Percentiles rank a stretch among this genome's conserved stretches.
phyloP scores from a whole-genome alignment of 768 basidiomycete genomes.

The Cantharellus cinnabarinus region DNA sequence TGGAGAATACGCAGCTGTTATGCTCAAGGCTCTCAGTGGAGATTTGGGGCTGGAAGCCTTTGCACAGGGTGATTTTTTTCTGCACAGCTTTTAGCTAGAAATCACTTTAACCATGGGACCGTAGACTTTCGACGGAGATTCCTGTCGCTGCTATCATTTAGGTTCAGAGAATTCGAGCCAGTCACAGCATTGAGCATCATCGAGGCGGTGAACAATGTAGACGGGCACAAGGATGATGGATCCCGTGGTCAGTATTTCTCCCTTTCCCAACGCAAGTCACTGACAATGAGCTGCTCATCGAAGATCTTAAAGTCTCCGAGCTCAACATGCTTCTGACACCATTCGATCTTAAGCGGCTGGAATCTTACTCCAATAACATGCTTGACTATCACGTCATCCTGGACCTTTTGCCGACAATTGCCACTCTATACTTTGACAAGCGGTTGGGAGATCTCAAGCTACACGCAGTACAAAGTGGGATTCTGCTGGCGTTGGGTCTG shows the following conservation, averaged over 20 bases:
- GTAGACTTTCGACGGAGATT: slow-evolving; percentile 86
- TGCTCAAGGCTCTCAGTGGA: slow-evolving; percentile 64
- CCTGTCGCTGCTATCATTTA: slow-evolving; percentile 74
- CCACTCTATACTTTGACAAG: slow-evolving; percentile 67
- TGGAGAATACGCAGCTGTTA: slow-evolving; percentile 90
- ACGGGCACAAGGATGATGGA: slow-evolving; percentile 11
- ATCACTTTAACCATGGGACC: not conserved
- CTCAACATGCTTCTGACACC: slow-evolving; percentile 53
- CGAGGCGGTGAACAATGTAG: slow-evolving; percentile 50
- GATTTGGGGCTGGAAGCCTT: slow-evolving; percentile 78
- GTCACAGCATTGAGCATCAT: slow-evolving; percentile 73
- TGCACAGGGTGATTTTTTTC: slow-evolving; percentile 37
- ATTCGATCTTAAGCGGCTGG: slow-evolving; percentile 88
- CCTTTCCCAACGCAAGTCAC: not conserved
- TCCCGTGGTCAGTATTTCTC: slow-evolving; percentile 1
- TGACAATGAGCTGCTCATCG: not conserved
- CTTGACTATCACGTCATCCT: slow-evolving; percentile 92
- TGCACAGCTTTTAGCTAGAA: not conserved
- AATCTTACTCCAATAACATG: slow-evolving; percentile 89
- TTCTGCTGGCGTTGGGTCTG: slow-evolving; percentile 71
- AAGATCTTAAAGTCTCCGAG: slow-evolving; percentile 30
- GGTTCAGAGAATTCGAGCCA: slow-evolving; percentile 84
- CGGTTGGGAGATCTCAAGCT: slow-evolving; percentile 39
- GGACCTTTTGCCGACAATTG: slow-evolving; percentile 68
- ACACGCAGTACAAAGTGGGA: slow-evolving; percentile 79